phyloP scores from a whole-genome alignment of 306 rosid species.

The Malus sieversii region DNA sequence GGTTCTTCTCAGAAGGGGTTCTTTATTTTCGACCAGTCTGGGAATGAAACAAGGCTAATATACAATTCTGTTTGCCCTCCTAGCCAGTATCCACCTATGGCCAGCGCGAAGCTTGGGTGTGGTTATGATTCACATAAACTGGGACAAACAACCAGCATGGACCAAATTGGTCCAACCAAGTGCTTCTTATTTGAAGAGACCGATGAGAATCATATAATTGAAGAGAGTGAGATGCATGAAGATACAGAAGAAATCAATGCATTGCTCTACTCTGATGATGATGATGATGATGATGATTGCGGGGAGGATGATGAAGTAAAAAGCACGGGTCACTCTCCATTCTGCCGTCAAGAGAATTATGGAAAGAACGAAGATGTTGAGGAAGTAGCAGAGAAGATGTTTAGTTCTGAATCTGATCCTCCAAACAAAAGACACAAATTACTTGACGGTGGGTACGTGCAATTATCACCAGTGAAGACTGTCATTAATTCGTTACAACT shows the following conservation, averaged over 20 bases:
- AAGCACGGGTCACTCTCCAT: slow-evolving; percentile 67
- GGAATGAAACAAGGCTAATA: slow-evolving; percentile 53
- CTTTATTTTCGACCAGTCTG: slow-evolving; percentile 62
- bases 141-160: slow-evolving; percentile 12
- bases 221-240: slow-evolving; percentile 78
- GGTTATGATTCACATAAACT: slow-evolving; percentile 16
- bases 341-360: slow-evolving; percentile 15
- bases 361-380: slow-evolving; percentile 30
- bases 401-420: slow-evolving; percentile 27
- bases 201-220: slow-evolving; percentile 33
- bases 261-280: slow-evolving; percentile 58
- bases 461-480: slow-evolving; percentile 30
- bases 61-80: slow-evolving; percentile 40
- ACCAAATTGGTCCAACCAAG: slow-evolving; percentile 21
- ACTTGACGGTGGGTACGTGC: slow-evolving; percentile 32
- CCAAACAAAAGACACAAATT: slow-evolving; percentile 60
- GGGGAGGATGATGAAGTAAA: slow-evolving; percentile 63
- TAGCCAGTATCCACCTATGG: slow-evolving; percentile 33
- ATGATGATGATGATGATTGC: background rate
- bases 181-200: slow-evolving; percentile 24
- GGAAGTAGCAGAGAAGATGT: slow-evolving; percentile 36
- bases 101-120: slow-evolving; percentile 9
- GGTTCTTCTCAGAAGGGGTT: slow-evolving; percentile 50
- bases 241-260: slow-evolving; percentile 87
- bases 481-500: slow-evolving; percentile 28